phyloP scores from a whole-genome alignment of 148 eudicot genomes.

The Agrostemma githago region DNA sequence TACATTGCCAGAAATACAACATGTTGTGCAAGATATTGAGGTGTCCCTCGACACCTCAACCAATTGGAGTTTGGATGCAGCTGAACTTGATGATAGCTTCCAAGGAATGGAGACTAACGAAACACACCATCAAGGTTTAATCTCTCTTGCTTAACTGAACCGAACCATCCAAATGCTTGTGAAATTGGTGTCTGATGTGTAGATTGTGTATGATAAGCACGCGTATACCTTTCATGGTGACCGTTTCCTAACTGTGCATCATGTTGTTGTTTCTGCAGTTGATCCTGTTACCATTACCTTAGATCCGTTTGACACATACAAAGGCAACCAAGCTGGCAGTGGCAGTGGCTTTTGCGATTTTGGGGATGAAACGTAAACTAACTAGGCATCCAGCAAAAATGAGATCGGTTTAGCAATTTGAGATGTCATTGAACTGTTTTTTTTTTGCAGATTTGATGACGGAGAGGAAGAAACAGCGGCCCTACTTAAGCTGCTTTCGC shows the following conservation, averaged over 20 bases:
- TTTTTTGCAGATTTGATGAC: slow-evolving; percentile 69
- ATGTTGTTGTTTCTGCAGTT: slow-evolving; percentile 37
- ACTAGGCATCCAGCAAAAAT: not conserved
- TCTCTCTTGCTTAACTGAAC: slow-evolving; percentile 8
- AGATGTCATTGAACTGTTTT: not conserved
- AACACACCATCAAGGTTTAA: slow-evolving; percentile 72
- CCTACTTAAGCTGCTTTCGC: slow-evolving; percentile 40
- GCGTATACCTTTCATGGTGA: not conserved
- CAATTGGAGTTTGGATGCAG: slow-evolving; percentile 56
- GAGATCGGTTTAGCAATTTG: not conserved
- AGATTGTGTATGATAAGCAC: not conserved
- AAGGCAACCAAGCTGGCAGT: slow-evolving; percentile 46
- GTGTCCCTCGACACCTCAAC: slow-evolving; percentile 42
- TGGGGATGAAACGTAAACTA: slow-evolving; percentile 76
- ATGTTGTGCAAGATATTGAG: slow-evolving; percentile 60
- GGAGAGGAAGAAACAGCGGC: slow-evolving; percentile 74
- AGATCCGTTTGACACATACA: slow-evolving; percentile 36
- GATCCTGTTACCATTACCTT: slow-evolving; percentile 75
- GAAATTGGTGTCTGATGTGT: not conserved
- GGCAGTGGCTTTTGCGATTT: slow-evolving; percentile 29
- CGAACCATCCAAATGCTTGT: not conserved
- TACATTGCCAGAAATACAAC: slow-evolving; percentile 61
- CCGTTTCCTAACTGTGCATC: slow-evolving; percentile 14
- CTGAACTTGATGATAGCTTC: slow-evolving; percentile 41
- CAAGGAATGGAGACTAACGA: slow-evolving; percentile 45